Percentiles rank a stretch among this genome's conserved stretches.
Evolutionary conservation across 306 rosid genomes (phyloP).

Genomic region (Ammopiptanthus mongolicus): DNA sequence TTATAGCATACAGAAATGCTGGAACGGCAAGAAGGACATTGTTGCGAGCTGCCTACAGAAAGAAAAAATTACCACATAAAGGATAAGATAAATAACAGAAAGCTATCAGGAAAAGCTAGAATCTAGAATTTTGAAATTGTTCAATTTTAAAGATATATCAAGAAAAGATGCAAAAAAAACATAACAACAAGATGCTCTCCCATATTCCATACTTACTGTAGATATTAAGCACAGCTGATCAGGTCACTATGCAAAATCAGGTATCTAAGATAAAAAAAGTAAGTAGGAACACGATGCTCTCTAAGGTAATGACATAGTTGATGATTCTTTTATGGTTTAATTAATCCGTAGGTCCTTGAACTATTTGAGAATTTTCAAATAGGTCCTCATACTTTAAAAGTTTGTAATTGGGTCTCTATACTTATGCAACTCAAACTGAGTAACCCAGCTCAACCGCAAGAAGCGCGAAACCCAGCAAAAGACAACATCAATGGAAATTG

Average conservation of each 20-base stretch:
- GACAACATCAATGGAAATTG: not conserved
- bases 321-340: not conserved
- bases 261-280: not conserved
- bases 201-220: not conserved
- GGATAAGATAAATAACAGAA: conserved; percentile 21
- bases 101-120: not conserved
- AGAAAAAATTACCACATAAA: conserved; percentile 16
- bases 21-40: conserved; percentile 97
- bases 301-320: not conserved
- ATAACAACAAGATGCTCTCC: not conserved
- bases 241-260: not conserved
- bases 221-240: not conserved
- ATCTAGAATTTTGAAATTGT: not conserved
- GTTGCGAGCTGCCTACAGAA: conserved; percentile 89
- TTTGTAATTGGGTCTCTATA: too few relatives aligned
- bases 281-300: not conserved
- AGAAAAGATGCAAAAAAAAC: not conserved
- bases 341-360: too few relatives aligned
- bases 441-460: conserved; percentile 12
- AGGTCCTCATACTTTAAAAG: too few relatives aligned
- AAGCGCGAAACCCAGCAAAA: not conserved
- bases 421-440: not conserved
- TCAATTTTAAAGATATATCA: not conserved
- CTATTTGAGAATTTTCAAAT: too few relatives aligned
- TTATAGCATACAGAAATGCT: conserved; percentile 89